Evolutionary conservation across 129 eudicot genomes (phyloP).

Genomic region (Flaveria ramosissima): DNA sequence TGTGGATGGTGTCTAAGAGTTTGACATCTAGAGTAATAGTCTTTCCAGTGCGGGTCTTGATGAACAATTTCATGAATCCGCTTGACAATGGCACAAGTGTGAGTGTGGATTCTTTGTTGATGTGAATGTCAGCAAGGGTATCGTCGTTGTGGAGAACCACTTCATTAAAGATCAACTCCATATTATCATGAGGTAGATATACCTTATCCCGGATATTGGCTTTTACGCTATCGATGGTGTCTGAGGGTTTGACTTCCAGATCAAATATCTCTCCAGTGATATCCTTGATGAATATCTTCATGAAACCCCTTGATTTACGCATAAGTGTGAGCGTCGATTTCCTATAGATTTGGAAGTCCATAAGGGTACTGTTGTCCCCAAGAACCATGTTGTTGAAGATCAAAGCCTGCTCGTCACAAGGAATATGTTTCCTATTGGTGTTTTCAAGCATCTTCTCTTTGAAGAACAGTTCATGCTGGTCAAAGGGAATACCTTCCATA

Average conservation of each 20-base stretch:
- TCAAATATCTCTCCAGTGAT: not conserved
- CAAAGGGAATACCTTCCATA: no score
- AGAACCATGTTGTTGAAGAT: not conserved
- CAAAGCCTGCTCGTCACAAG: not conserved
- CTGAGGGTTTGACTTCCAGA: not conserved
- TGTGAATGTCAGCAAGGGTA: slow-evolving; percentile 13
- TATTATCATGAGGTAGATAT: no score
- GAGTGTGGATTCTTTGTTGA: not conserved
- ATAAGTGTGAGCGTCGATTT: slow-evolving; percentile 14
- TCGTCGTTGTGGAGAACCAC: not conserved
- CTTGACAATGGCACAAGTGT: not conserved
- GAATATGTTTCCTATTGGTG: not conserved
- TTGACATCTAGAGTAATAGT: no score
- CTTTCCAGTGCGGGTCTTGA: no score
- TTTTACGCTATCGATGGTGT: not conserved
- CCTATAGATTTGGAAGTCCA: not conserved
- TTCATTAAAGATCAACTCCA: not conserved
- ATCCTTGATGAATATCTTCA: not conserved
- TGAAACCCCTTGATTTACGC: not conserved
- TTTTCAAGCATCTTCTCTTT: no score
- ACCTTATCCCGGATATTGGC: no score
- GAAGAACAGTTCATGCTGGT: no score
- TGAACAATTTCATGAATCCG: no score
- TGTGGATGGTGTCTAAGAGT: no score
- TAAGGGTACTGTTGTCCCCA: not conserved